Conservation (phyloP, 2,329 filamentous ascomycete species). For the Monosporascus cannonballus region DNA sequence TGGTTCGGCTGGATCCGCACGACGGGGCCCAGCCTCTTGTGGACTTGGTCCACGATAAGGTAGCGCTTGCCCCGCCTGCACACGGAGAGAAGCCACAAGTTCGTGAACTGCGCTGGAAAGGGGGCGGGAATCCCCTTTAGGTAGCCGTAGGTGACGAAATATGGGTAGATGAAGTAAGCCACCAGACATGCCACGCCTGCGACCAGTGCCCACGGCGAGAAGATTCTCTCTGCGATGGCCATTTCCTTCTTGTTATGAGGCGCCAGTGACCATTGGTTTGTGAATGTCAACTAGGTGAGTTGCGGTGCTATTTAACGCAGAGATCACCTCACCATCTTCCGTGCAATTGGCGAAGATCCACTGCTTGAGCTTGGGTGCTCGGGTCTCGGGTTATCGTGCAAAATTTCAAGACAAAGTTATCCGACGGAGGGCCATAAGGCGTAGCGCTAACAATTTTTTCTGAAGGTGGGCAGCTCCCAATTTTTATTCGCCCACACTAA, state of each 20-base stretch:
- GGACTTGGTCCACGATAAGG: slow-evolving; percentile 59
- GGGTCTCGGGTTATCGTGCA: no score
- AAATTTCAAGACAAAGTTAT: no score
- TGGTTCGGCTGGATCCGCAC: slow-evolving; percentile 82
- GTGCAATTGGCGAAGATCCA: no score
- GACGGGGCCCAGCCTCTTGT: slow-evolving; percentile 71
- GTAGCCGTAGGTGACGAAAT: slow-evolving; percentile 46
- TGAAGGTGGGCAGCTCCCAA: no score
- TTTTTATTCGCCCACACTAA: no score
- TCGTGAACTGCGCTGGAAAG: slow-evolving; percentile 60
- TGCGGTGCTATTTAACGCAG: no score
- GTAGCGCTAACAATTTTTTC: no score
- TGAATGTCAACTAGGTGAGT: no score
- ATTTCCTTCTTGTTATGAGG: slow-evolving; percentile 9
- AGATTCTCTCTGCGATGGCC: slow-evolving; percentile 29
- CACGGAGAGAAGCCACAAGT: slow-evolving; percentile 71
- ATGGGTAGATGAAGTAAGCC: slow-evolving; percentile 53
- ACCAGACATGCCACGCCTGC: slow-evolving; percentile 41
- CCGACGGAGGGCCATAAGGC: no score
- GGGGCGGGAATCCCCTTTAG: slow-evolving; percentile 55
- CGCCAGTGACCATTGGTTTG: no score
- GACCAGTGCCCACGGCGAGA: slow-evolving; percentile 42
- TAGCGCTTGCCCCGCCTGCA: slow-evolving; percentile 61
- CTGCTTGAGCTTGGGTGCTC: no score
- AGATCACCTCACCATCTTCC: no score